A percentile compares a stretch with the other conserved stretches of the same genome.
These are phyloP conservation scores for Thermothielavioides terrestris DNA, from an alignment of 495 filamentous ascomycete genomes.

Conservation along the genomic window DNA sequence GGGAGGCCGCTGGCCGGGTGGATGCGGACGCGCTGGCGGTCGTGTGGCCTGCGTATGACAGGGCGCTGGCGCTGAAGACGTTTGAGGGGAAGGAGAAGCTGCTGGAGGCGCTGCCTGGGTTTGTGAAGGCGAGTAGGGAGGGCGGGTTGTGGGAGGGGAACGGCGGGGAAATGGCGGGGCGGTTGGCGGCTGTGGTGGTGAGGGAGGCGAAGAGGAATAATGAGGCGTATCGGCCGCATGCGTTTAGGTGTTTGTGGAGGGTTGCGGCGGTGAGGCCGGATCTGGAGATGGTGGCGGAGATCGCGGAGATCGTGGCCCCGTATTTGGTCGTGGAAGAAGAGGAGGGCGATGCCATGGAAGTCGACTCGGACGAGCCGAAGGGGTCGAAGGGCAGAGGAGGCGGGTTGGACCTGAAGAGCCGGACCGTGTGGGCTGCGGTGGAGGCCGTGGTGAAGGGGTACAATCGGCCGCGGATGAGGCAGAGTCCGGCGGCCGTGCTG, in stretches of 20 bases:
- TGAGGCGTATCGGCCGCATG: slow-evolving; percentile 64
- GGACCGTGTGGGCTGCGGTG: slow-evolving; percentile 32
- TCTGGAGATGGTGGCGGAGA: slow-evolving; percentile 59
- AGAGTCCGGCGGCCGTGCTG: slow-evolving; percentile 25
- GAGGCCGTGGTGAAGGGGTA: slow-evolving; percentile 36
- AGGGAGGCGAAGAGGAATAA: slow-evolving; percentile 91
- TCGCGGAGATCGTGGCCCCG: slow-evolving; percentile 51
- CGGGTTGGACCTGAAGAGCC: slow-evolving; percentile 24
- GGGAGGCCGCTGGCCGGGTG: slow-evolving; percentile 42
- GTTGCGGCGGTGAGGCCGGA: slow-evolving; percentile 55
- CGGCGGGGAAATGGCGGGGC: slow-evolving; percentile 31
- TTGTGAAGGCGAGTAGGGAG: slow-evolving; percentile 54
- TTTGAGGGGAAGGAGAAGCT: slow-evolving; percentile 91
- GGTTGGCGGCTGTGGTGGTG: slow-evolving; percentile 54
- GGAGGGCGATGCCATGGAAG: slow-evolving; percentile 59
- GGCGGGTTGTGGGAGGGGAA: slow-evolving; percentile 51
- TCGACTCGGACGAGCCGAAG: slow-evolving; percentile 22
- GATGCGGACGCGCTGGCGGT: slow-evolving; percentile 46
- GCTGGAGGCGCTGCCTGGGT: slow-evolving; percentile 72
- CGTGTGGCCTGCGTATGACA: slow-evolving; percentile 76
- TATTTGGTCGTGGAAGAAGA: slow-evolving; percentile 50
- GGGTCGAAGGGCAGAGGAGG: slow-evolving; percentile 11
- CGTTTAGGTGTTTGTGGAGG: slow-evolving; percentile 61
- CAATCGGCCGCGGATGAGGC: slow-evolving; percentile 29
- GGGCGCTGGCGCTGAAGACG: slow-evolving; percentile 73